Evolutionary conservation across 306 rosid species (phyloP).

Genomic region (Malus domestica): ASM211411v1 NC_041790.1:5434501-5435000

Average conservation of each 20-base stretch:
- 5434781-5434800: not conserved
- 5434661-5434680: no score
- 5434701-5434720: not conserved
- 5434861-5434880: slow-evolving; percentile 39
- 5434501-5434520: slow-evolving; percentile 10
- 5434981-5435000: slow-evolving; percentile 13
- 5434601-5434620: not conserved
- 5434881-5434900: slow-evolving; percentile 14
- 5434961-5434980: slow-evolving; percentile 14
- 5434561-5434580: not conserved
- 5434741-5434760: not conserved
- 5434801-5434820: slow-evolving; percentile 26
- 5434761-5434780: not conserved
- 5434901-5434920: slow-evolving; percentile 14
- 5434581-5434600: not conserved
- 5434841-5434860: slow-evolving; percentile 25
- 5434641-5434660: no score
- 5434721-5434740: not conserved
- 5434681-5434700: not conserved
- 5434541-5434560: not conserved
- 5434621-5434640: not conserved
- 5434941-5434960: slow-evolving; percentile 12
- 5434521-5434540: not conserved
- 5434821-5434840: slow-evolving; percentile 27
- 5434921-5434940: slow-evolving; percentile 12